Base-by-base conservation (phyloP, 192 early-diverging fungal genomes). In the Phlyctochytrium planicorne region DNA sequence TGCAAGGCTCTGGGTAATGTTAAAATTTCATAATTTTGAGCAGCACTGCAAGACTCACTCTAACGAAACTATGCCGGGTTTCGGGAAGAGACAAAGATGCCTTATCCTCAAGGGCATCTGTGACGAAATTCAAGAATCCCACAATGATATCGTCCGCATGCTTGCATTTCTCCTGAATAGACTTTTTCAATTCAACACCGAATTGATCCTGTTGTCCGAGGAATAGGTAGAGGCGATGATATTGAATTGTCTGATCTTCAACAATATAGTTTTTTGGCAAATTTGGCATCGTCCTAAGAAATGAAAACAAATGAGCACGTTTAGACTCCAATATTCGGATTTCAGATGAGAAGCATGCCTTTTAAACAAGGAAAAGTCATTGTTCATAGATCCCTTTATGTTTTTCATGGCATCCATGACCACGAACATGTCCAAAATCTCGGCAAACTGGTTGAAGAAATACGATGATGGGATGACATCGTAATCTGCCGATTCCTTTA, bases 291-390 rank as follows among this genome's bases (percentile, higher is more conserved):
- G 72, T 62, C 52, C 74, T 72, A 34, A 69, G 3, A 70, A 62
- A 20, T 65, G 12, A 29, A 14, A n/a, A 50, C 10, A 50, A 14
- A 16, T 40, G 23, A 50, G 10, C 34, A 63, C 14, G 12, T n/a
- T n/a, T 50, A 50, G 40, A 10, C 40, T n/a, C 40, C 40, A 50
- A 60, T 47, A 10, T 10, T 63, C 62, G 34, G 10, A 10, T n/a
- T 10, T 20, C 67, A 3, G 0, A 57, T 16, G 23, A 73, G 37
- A 73, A 64, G 52, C 78, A n/a, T 33, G 78, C 69, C 80, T 47
- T 60, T 75, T 78, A 59, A 72, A 84, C 72, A 82, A 72, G n/a
- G 82, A 84, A 35, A 84, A 78, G 62, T 84, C 82, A 62, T 84
- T 84, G 69, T 75, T 83, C 78, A 84, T 78, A 30, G 72, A 69